Evolutionary conservation across 257 asterid species (phyloP), one percentile per base, ranked within the genome.

Genomic region (Primulina tabacum): DNA sequence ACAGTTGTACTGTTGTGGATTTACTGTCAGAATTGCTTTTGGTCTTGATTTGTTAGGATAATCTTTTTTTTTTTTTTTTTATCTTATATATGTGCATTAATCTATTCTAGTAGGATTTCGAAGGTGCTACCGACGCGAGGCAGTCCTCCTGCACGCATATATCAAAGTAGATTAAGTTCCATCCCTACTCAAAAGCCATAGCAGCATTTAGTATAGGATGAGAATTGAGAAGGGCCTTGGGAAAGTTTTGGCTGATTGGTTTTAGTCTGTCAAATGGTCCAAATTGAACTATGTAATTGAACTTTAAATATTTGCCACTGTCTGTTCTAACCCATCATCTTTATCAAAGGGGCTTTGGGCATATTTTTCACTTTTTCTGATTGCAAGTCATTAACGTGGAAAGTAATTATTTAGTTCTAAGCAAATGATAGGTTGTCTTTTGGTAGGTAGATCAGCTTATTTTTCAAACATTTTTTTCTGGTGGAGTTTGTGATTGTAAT

Each of bases 331-430:
- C 33, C 62, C 43, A 60, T 11, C 1, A 38, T 26, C 53, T 62
- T 68, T 53, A 37, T 60, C 29, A 63, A 56, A 60, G 38, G 58
- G 56, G 52, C 63, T 62, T 68, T 37, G 33, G 68, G 37, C 4
- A 17, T 33, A 60, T 33, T 7, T 37, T 3, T 57, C 32, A 12
- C 33, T 28, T 55, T 66, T 66, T 24, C 68, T 60, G 63, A 9
- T 67, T 58, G 59, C 28, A 32, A 67, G 47, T 28, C 14, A 69
- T 50, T 68, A 33, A 60, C 28, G 52, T 40, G 3, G 16, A 60
- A 52, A 6, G 20, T 29, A 5, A 37, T 18, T 59, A 33, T 65
- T 73, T 59, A 16, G 34, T 65, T 60, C 8, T 9, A 4, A 11
- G 58, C 37, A 65, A 57, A 26, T 59, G 53, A 14, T 2, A 16